Percentiles rank a stretch among this genome's conserved stretches.
phyloP scores from a whole-genome alignment of 805 yeast species.

The Suhomyces xylopsoci region DNA sequence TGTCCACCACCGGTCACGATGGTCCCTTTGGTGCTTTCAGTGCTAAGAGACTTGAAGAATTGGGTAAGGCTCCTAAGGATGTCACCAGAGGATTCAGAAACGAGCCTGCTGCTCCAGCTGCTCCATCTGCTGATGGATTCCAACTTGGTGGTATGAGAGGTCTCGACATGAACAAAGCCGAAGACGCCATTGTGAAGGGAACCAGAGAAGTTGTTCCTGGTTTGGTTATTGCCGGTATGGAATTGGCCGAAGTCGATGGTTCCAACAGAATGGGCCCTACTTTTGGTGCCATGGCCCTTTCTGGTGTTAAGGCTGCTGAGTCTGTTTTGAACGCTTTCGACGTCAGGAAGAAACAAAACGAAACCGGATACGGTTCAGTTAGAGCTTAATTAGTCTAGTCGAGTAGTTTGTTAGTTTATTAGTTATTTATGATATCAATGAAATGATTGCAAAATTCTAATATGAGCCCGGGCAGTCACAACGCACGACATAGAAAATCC shows the following conservation, averaged over 20 bases:
- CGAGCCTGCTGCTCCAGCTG: conserved; percentile 1
- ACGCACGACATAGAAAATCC: background rate
- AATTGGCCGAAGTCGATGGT: conserved; percentile 72
- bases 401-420: background rate
- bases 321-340: conserved; percentile 38
- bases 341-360: conserved; percentile 35
- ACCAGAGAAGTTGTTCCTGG: conserved; percentile 67
- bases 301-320: conserved; percentile 80
- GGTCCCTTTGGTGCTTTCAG: conserved; percentile 82
- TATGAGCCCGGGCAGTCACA: background rate
- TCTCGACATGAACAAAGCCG: conserved; percentile 74
- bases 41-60: conserved; percentile 55
- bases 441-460: background rate
- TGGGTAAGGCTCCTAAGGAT: conserved; percentile 40
- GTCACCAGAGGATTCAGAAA: conserved; percentile 34
- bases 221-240: conserved; percentile 73
- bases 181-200: conserved; percentile 68
- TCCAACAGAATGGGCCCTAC: conserved; percentile 84
- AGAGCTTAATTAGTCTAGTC: background rate
- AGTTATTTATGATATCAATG: background rate
- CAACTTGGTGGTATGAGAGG: conserved; percentile 70
- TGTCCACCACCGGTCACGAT: conserved; percentile 78
- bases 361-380: conserved; percentile 11
- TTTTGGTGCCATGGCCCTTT: conserved; percentile 76
- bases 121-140: conserved; percentile 20